These are phyloP conservation scores for Scenedesmus sp. DNA, from an alignment of 163 green algal genomes.

Conservation along the genomic window DNA sequence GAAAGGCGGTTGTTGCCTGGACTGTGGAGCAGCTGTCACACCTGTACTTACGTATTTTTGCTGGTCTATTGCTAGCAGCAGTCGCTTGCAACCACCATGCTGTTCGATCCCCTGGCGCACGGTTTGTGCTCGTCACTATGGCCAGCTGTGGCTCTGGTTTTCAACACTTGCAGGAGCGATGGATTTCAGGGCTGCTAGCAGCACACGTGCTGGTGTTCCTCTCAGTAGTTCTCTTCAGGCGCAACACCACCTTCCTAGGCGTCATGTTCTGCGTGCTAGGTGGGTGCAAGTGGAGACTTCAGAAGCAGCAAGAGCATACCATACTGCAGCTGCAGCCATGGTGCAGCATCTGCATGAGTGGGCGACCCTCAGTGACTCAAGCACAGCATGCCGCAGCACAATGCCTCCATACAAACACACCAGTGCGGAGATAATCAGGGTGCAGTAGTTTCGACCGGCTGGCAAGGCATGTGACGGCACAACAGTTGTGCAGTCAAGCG, in stretches of 20 bases:
- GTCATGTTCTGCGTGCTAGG: slow-evolving; percentile 32
- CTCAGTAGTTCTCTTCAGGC: slow-evolving; percentile 14
- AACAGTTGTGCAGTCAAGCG: background rate
- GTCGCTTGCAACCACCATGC: too few species aligned
- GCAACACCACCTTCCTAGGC: slow-evolving; percentile 14
- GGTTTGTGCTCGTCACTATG: too few species aligned
- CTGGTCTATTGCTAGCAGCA: too few species aligned
- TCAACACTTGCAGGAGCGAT: slow-evolving; percentile 25
- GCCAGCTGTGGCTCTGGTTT: background rate
- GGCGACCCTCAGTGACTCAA: background rate
- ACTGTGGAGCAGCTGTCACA: too few species aligned
- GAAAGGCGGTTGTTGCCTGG: too few species aligned
- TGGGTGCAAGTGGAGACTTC: background rate
- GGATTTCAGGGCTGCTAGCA: slow-evolving; percentile 35
- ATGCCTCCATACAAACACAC: background rate
- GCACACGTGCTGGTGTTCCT: slow-evolving; percentile 24
- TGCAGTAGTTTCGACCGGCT: too few species aligned
- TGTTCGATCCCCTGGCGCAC: background rate
- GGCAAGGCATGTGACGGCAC: too few species aligned
- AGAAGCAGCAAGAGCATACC: background rate
- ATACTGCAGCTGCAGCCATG: background rate
- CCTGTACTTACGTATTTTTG: too few species aligned
- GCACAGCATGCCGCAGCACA: background rate
- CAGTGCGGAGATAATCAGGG: background rate
- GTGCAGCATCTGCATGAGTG: background rate